Conservation (phyloP, 805 yeast genomes). For the Ogataea thermomethanolica region DNA sequence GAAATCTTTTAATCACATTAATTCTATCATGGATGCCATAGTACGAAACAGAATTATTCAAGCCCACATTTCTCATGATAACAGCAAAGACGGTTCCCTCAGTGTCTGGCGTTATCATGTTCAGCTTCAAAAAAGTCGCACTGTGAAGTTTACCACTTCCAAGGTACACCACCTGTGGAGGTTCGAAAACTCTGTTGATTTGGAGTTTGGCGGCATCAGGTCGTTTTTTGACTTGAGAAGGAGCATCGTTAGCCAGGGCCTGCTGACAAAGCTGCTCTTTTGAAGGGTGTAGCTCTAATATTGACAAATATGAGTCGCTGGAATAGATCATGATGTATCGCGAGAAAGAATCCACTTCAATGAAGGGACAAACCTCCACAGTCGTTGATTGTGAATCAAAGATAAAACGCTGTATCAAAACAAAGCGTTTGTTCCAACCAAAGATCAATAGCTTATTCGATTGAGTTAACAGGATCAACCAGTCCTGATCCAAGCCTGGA, state of each 20-base stretch:
- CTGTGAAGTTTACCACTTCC: conserved; percentile 15
- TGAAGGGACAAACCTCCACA: conserved; percentile 15
- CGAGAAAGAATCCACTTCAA: conserved; percentile 21
- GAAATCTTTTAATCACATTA: conserved; percentile 10
- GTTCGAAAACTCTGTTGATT: conserved; percentile 17
- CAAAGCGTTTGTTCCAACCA: conserved; percentile 14
- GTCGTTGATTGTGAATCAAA: conserved; percentile 10
- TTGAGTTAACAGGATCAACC: conserved; percentile 27
- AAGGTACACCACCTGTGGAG: conserved; percentile 15
- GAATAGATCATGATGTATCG: conserved; percentile 22
- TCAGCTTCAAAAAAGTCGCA: conserved; percentile 12
- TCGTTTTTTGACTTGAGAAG: conserved; percentile 16
- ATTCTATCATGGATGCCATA: conserved; percentile 10
- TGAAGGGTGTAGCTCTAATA: conserved; percentile 22
- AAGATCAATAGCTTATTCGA: conserved; percentile 19
- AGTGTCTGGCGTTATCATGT: neutral
- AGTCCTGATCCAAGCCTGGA: conserved; percentile 13
- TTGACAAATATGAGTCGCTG: conserved; percentile 16
- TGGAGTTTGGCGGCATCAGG: conserved; percentile 9
- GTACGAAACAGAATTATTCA: conserved; percentile 17
- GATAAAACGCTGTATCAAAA: conserved; percentile 17
- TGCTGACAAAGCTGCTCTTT: conserved; percentile 17
- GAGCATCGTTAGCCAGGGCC: conserved; percentile 17
- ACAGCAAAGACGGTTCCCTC: conserved; percentile 17
- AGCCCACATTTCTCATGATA: conserved; percentile 14